These are phyloP conservation scores for Neoboletus brunneissimus DNA, from an alignment of 768 basidiomycete species.

Conservation along the genomic window DNA sequence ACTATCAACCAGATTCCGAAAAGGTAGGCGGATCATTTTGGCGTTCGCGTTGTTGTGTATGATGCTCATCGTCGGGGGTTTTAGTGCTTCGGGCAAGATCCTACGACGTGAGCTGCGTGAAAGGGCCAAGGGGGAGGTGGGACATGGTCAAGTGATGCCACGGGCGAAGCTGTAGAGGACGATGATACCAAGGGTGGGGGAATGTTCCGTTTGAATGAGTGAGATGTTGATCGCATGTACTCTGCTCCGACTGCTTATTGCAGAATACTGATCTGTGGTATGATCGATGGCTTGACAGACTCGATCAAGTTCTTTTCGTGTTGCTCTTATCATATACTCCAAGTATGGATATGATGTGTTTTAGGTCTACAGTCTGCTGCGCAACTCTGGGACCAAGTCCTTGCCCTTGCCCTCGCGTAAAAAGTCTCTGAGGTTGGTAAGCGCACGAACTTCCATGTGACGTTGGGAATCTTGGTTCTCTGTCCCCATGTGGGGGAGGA, in stretches of 20 bases:
- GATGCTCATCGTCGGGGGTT: not conserved
- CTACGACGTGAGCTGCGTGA: conserved; percentile 74
- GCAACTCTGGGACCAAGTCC: conserved; percentile 63
- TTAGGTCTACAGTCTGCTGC: conserved; percentile 16
- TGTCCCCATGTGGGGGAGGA: conserved; percentile 93
- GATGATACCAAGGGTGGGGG: not conserved
- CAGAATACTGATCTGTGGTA: not conserved
- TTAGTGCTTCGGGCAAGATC: conserved; percentile 85
- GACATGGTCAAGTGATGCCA: conserved; percentile 21
- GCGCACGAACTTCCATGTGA: conserved; percentile 82
- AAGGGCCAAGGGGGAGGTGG: conserved; percentile 53
- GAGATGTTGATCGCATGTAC: not conserved
- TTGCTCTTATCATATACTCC: not conserved
- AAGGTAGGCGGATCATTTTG: conserved; percentile 16
- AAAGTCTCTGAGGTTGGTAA: conserved; percentile 74
- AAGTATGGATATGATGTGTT: not conserved
- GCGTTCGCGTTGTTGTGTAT: not conserved
- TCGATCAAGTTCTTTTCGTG: not conserved
- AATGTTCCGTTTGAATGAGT: too few relatives aligned
- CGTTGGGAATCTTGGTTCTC: conserved; percentile 78
- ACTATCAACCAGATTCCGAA: conserved; percentile 47
- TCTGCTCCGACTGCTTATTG: too few relatives aligned
- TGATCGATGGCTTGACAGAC: not conserved
- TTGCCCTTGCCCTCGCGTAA: conserved; percentile 58
- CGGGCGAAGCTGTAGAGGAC: conserved; percentile 17